These are phyloP conservation scores for Vigna radiata DNA, from an alignment of 306 rosid species.

Conservation along the genomic window DNA sequence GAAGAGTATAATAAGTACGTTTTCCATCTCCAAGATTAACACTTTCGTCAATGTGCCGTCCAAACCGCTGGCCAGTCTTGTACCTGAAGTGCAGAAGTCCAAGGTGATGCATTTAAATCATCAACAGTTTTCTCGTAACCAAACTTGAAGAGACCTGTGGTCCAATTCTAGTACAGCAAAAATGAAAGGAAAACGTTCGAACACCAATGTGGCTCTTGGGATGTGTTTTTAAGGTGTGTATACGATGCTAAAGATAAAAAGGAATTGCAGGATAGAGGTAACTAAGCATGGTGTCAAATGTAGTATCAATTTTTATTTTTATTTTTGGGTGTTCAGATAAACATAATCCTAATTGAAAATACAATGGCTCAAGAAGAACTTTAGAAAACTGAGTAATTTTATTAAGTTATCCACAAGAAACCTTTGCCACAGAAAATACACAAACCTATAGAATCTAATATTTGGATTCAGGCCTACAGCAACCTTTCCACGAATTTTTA, in stretches of 20 bases:
- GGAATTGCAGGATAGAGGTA: neutral
- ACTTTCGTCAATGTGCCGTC: conserved; percentile 93
- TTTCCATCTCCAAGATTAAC: conserved; percentile 77
- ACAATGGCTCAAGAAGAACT: neutral
- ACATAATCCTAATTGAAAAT: neutral
- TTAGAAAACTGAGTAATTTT: conserved; percentile 3
- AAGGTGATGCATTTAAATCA: conserved; percentile 2
- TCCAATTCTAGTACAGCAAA: conserved; percentile 5
- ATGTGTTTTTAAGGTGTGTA: neutral
- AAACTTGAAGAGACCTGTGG: neutral
- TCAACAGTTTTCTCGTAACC: conserved; percentile 17
- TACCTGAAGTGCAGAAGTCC: conserved; percentile 58
- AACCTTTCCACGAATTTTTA: conserved; percentile 68
- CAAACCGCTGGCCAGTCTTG: conserved; percentile 87
- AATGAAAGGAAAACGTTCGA: neutral
- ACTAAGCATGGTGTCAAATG: neutral
- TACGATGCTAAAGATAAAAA: neutral
- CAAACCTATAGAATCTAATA: conserved; percentile 87
- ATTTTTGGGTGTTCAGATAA: neutral
- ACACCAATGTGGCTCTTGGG: neutral
- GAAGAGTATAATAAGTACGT: conserved; percentile 78
- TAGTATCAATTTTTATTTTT: neutral
- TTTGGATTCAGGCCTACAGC: conserved; percentile 92
- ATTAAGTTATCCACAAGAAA: neutral
- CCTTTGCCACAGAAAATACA: conserved; percentile 6